Evolutionary conservation across 768 basidiomycete species (phyloP).

Genomic region (Lactifluus subvellereus): DNA sequence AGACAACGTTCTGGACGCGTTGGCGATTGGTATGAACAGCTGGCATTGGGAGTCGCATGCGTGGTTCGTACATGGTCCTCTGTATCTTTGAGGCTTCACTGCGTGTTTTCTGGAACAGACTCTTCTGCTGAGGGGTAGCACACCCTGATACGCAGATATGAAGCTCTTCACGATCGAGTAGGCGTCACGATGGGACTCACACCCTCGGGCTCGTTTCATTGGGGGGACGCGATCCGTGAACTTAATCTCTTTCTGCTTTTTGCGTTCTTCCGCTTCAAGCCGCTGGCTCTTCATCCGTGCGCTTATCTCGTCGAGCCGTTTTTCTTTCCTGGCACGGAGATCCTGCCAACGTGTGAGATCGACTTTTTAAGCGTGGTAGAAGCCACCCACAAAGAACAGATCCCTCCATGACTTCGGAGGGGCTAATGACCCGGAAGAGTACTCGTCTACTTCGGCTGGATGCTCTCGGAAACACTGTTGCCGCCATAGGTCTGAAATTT

Average conservation of each 20-base stretch:
- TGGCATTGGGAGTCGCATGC: slow-evolving; percentile 51
- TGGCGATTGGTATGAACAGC: slow-evolving; percentile 40
- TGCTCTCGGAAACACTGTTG: slow-evolving; percentile 18
- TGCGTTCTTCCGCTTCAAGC: slow-evolving; percentile 64
- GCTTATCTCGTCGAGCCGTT: slow-evolving; percentile 57
- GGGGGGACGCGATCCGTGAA: slow-evolving; percentile 64
- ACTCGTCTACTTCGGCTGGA: slow-evolving; percentile 9
- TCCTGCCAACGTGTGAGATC: slow-evolving; percentile 15
- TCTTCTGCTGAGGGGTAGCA: slow-evolving; percentile 45
- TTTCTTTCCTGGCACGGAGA: slow-evolving; percentile 52
- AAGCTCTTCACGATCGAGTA: slow-evolving; percentile 7
- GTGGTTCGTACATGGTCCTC: slow-evolving; percentile 51
- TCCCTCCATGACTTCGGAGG: slow-evolving; percentile 20
- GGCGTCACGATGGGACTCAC: slow-evolving; percentile 36
- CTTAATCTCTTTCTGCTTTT: slow-evolving; percentile 72
- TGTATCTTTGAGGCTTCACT: slow-evolving; percentile 63
- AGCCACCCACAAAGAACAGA: slow-evolving; percentile 19
- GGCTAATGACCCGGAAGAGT: not conserved
- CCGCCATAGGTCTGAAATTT: slow-evolving; percentile 24
- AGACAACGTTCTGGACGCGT: slow-evolving; percentile 12
- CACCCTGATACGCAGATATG: slow-evolving; percentile 34
- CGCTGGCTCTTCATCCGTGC: slow-evolving; percentile 60
- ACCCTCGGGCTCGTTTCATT: slow-evolving; percentile 54
- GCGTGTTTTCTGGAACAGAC: slow-evolving; percentile 72
- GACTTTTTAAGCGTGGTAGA: slow-evolving; percentile 14